Evolutionary conservation across 2,329 filamentous ascomycete species (phyloP).

Genomic region (Cercospora beticola): DNA sequence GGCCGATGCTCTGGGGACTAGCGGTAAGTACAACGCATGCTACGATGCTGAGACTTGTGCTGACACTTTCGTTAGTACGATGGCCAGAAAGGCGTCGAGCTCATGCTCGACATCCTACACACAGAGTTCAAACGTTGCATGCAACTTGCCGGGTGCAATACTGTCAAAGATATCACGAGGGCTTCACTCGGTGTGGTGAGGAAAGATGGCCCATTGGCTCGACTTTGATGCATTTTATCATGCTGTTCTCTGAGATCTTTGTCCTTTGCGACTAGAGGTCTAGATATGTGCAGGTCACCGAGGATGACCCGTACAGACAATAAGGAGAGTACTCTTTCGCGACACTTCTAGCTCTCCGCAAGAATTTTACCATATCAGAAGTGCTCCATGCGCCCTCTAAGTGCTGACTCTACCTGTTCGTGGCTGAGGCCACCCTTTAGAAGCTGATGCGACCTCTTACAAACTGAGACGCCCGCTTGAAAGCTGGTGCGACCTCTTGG

Average conservation of each 20-base stretch:
- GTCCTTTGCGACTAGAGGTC: neutral
- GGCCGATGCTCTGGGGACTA: constrained; percentile 52
- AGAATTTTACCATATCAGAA: neutral
- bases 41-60: neutral
- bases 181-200: constrained; percentile 35
- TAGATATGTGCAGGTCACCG: too few species aligned
- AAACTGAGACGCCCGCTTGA: too few species aligned
- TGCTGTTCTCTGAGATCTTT: neutral
- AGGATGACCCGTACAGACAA: neutral
- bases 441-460: too few species aligned
- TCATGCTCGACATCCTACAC: constrained; percentile 44
- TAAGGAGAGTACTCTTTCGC: neutral
- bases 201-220: constrained; percentile 37
- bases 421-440: too few species aligned
- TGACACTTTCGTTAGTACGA: constrained; percentile 30
- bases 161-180: constrained; percentile 38
- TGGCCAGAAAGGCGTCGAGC: constrained; percentile 41
- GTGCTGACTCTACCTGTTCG: neutral
- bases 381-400: neutral
- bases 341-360: neutral
- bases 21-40: too few species aligned
- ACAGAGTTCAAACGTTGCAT: constrained; percentile 43
- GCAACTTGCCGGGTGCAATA: constrained; percentile 40
- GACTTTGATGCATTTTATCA: constrained; percentile 25
- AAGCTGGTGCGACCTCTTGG: too few species aligned